These are phyloP conservation scores for Arthrobotrys pseudoclavata DNA, from an alignment of 2,329 filamentous ascomycete species.

Conservation along the genomic window DNA sequence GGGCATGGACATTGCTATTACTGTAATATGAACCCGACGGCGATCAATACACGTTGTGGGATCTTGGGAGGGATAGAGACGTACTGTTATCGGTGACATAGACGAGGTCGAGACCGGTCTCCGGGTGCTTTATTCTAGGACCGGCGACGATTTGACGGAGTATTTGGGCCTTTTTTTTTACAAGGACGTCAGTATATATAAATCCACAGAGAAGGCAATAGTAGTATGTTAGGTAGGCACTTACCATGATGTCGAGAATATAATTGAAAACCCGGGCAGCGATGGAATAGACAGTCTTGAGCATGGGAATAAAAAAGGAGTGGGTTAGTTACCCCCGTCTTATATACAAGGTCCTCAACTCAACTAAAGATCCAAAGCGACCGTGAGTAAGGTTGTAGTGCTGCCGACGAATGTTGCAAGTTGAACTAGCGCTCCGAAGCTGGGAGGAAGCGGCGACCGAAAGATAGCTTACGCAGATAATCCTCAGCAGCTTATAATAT, in stretches of 20 bases:
- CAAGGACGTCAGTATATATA: neutral
- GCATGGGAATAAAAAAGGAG: neutral
- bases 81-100: constrained; percentile 88
- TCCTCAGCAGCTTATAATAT: neutral
- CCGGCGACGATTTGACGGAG: constrained; percentile 92
- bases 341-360: neutral
- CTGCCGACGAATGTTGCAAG: neutral
- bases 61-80: no score
- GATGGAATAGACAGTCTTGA: constrained; percentile 27
- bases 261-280: neutral
- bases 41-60: no score
- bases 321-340: constrained; percentile 20
- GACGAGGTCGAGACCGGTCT: constrained; percentile 91
- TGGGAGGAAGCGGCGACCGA: neutral
- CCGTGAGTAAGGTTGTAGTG: neutral
- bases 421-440: neutral
- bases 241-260: constrained; percentile 47
- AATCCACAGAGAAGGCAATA: neutral
- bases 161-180: constrained; percentile 67
- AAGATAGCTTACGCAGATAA: neutral
- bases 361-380: neutral
- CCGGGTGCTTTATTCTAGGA: constrained; percentile 83
- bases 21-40: constrained; percentile 65
- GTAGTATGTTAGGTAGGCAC: neutral
- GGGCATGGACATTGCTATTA: constrained; percentile 84